These are phyloP conservation scores for Colletotrichum lupini DNA, from an alignment of 2,329 filamentous ascomycete genomes.

Conservation along the genomic window DNA sequence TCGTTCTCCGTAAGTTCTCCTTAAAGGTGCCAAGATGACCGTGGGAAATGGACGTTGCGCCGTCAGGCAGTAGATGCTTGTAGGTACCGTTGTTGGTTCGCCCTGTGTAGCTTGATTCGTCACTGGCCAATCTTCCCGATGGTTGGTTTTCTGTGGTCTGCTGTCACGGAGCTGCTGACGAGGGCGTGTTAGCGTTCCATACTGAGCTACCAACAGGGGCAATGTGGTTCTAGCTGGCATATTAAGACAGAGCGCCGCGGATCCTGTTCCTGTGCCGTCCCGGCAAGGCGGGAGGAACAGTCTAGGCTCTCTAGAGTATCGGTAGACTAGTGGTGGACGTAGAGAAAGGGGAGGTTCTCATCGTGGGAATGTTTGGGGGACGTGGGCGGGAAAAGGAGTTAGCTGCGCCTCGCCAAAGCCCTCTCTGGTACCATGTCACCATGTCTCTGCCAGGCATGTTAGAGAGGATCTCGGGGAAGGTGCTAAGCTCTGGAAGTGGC, in stretches of 20 bases:
- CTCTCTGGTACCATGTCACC: neutral
- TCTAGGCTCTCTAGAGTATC: neutral
- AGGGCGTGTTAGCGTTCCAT: neutral
- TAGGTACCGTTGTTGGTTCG: neutral
- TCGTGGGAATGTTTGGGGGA: neutral
- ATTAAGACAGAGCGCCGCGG: neutral
- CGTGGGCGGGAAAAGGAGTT: neutral
- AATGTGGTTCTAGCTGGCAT: neutral
- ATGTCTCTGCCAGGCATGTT: neutral
- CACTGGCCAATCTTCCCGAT: neutral
- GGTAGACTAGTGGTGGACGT: neutral
- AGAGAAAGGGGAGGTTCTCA: conserved; percentile 23
- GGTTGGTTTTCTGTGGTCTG: neutral
- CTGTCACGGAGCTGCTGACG: neutral
- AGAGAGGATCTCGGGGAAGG: neutral
- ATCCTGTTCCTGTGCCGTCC: conserved; percentile 1
- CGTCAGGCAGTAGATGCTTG: neutral
- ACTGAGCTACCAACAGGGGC: neutral
- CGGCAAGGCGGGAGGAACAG: neutral
- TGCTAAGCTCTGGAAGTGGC: neutral
- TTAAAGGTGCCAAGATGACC: neutral
- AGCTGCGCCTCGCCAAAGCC: conserved; percentile 16
- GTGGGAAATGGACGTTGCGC: neutral
- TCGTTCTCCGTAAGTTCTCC: neutral
- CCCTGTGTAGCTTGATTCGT: neutral